These are phyloP conservation scores for Zanthoxylum bungeanum DNA, from an alignment of 345 rosid species.

Conservation along the genomic window DNA sequence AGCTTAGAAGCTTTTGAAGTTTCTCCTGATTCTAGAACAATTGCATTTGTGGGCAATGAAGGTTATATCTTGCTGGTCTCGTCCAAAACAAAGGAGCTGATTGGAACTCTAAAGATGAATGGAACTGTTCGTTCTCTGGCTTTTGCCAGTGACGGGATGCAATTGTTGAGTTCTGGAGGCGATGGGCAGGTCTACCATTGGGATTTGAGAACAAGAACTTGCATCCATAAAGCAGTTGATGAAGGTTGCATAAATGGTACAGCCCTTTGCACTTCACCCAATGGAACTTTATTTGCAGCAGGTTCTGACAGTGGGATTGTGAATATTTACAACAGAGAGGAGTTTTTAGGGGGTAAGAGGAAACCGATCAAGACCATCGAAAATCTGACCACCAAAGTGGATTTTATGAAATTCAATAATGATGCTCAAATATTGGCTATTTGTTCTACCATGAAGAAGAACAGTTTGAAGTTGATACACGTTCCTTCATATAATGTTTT, in stretches of 20 bases:
- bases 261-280: conserved; percentile 55
- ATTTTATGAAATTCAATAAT: conserved; percentile 72
- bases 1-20: conserved; percentile 91
- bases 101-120: conserved; percentile 88
- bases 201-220: conserved; percentile 83
- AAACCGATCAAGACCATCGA: conserved; percentile 73
- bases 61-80: conserved; percentile 85
- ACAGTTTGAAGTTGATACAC: conserved; percentile 48
- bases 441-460: conserved; percentile 72
- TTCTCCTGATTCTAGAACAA: conserved; percentile 71
- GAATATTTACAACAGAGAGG: conserved; percentile 75
- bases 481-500: conserved; percentile 46
- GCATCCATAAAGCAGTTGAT: conserved; percentile 80
- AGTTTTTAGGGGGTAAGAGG: conserved; percentile 78
- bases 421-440: conserved; percentile 87
- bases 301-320: conserved; percentile 89
- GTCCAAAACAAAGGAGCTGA: conserved; percentile 73
- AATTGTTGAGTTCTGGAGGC: conserved; percentile 81
- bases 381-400: conserved; percentile 74
- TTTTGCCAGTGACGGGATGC: conserved; percentile 63
- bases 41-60: conserved; percentile 87
- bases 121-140: conserved; percentile 78
- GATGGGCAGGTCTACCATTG: conserved; percentile 88
- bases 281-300: conserved; percentile 68
- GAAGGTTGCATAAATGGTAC: conserved; percentile 86